A percentile compares a stretch with the other conserved stretches of the same genome.
Evolutionary conservation across 2,329 filamentous ascomycete genomes (phyloP).

Genomic region (Microcyclosporella mali): DNA sequence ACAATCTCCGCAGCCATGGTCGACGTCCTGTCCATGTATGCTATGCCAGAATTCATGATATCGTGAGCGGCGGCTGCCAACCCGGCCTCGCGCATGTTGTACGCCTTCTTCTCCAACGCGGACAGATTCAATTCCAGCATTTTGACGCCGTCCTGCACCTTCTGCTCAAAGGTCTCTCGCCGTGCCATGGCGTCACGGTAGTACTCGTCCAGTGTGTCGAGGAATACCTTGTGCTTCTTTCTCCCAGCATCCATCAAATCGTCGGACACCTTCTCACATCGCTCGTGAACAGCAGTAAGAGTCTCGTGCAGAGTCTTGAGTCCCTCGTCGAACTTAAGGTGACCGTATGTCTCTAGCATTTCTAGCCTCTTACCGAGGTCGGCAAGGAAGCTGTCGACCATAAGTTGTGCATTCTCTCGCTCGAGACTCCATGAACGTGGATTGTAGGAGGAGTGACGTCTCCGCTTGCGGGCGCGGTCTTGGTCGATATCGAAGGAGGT

Average conservation of each 20-base stretch:
- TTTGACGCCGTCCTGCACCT: conserved; percentile 79
- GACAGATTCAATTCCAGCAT: conserved; percentile 78
- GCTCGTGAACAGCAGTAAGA: conserved; percentile 75
- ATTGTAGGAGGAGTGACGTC: conserved; percentile 45
- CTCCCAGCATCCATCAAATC: conserved; percentile 84
- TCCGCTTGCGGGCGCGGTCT: conserved; percentile 33
- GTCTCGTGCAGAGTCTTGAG: conserved; percentile 81
- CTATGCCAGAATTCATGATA: conserved; percentile 70
- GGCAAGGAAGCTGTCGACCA: conserved; percentile 69
- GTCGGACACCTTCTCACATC: conserved; percentile 84
- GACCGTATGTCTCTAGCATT: conserved; percentile 80
- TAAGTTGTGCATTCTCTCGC: conserved; percentile 42
- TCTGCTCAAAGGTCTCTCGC: conserved; percentile 83
- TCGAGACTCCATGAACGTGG: conserved; percentile 40
- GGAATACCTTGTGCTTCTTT: conserved; percentile 76
- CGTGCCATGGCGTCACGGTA: conserved; percentile 82
- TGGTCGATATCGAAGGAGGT: conserved; percentile 31
- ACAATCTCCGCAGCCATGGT: conserved; percentile 68
- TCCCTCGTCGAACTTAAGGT: conserved; percentile 74
- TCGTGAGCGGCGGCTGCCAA: conserved; percentile 65
- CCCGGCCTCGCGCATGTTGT: conserved; percentile 72
- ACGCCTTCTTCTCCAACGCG: conserved; percentile 76
- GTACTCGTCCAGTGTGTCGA: conserved; percentile 81
- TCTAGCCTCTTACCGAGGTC: conserved; percentile 84
- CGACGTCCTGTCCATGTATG: conserved; percentile 73